Percentiles rank a stretch among this genome's conserved stretches.
phyloP scores from a whole-genome alignment of 1,284 basidiomycete species.

The Farysia itapuensis region DNA sequence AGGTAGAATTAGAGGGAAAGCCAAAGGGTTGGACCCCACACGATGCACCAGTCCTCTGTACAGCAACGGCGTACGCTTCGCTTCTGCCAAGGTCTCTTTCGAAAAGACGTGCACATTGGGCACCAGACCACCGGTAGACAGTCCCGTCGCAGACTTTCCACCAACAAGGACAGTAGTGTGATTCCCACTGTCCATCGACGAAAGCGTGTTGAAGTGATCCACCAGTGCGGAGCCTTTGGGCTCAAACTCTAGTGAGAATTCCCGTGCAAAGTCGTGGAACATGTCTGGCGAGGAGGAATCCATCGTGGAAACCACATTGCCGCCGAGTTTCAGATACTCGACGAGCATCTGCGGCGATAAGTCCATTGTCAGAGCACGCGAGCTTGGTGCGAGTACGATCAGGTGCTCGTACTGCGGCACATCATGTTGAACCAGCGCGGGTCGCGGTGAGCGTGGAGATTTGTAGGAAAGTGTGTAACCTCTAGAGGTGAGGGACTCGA shows the following conservation, averaged over 20 bases:
- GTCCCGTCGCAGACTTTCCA: conserved; percentile 4
- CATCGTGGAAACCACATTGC: conserved; percentile 82
- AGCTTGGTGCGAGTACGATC: conserved; percentile 38
- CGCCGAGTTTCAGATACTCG: conserved; percentile 68
- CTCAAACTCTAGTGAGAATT: conserved; percentile 66
- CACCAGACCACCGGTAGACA: conserved; percentile 26
- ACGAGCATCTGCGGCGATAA: conserved; percentile 82
- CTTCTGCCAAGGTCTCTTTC: conserved; percentile 62
- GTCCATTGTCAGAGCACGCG: conserved; percentile 69
- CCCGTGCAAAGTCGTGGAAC: conserved; percentile 64
- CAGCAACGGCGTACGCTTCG: conserved; percentile 65
- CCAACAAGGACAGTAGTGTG: conserved; percentile 48
- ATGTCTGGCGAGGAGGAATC: conserved; percentile 66
- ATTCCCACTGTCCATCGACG: conserved; percentile 31
- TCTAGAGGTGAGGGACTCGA: conserved; percentile 21
- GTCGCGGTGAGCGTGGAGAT: conserved; percentile 17
- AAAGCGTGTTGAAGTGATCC: conserved; percentile 61
- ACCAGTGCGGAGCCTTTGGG: conserved; percentile 61
- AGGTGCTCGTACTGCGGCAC: conserved; percentile 52
- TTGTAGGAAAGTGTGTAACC: conserved; percentile 39
- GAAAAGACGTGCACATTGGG: conserved; percentile 54
- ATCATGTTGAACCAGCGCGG: conserved; percentile 41
- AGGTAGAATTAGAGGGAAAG: conserved; percentile 79
- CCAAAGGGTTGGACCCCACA: conserved; percentile 75
- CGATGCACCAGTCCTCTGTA: conserved; percentile 76